Base-by-base conservation (phyloP, 1,284 basidiomycete genomes). In the Leccinum subrobustum region DNA sequence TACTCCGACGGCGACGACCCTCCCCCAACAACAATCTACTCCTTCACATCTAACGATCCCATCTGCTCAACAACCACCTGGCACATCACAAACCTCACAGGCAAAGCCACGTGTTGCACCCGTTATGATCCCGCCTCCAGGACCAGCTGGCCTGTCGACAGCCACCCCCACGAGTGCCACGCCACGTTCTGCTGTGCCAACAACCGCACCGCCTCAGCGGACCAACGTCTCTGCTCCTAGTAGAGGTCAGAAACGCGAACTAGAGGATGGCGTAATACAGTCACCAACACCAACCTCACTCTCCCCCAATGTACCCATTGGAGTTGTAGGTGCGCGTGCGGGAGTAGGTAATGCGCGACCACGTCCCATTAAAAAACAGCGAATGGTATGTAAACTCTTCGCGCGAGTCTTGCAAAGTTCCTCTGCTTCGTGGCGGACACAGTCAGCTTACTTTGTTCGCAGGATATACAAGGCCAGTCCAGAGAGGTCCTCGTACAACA, bases 281-380 rank as follows among this genome's bases (percentile, higher is more conserved):
- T 63, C 64, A 60, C 62, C 62, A 57, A 69, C 67, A 60, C 68
- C 64, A 33, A 63, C 58, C 14, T 58, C 64, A 52, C 64, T 73
- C 18, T 65, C 64, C 9, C 66, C 67, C 55, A 68, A 67, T 44
- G 65, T 67, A n/a, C 74, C 77, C 63, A 70, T 73, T 20, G 64
- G 68, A 54, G 63, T 79, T 20, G 79, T 71, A 14, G 71, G 81
- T 63, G 81, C 83, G 16, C 85, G 83, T 69, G 82, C 87, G 25
- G 85, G 86, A 27, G 75, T 76, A 59, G 78, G 76, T 14, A 82
- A 80, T 54, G 82, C 80, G 16, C 79, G 86, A 61, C 88, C 89
- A 29, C 78, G 90, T 65, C 89, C 89, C 47, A 69, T 87, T 54
- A 92, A 92, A 81, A 91, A 89, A 74, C 88, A 86, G 70, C 81